Evolutionary conservation across 2,329 filamentous ascomycete species (phyloP), one percentile per base, ranked within the genome.

Genomic region (Trichothecium roseum): DNA sequence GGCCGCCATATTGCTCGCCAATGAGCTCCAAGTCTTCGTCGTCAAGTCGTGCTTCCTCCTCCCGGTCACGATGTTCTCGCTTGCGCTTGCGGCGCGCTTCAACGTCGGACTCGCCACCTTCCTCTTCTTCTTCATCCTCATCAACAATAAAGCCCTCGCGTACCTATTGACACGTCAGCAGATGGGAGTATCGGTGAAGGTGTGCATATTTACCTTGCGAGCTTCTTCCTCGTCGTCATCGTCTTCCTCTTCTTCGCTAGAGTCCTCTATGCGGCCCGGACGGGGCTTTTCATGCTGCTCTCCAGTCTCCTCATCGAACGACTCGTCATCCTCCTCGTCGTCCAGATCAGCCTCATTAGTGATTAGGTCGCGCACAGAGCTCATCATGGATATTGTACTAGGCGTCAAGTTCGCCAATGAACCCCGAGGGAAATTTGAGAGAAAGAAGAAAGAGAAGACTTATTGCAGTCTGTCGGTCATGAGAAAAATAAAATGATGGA

Each of bases 11-110:
- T 44, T 80, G 78, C 54, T 93, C 84, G 35, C 87, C 88, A 47
- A 98, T 95, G 37, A 98, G 69, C 54, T 96, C 91, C 39, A 98
- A 62, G 68, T 98, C 91, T 56, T 98, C 91, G 46, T 95, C 89
- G 48, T 96, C 91, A 8, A 98, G 74, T 40, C 85, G 84, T 41
- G 89, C 87, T 52, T 94, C 86, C 42, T 85, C 79, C 51, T 85
- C 84, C 37, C 84, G 80, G 53, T 93, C 83, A 34, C 72, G 64
- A 39, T 76, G 66, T 50, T 85, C 78, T 46, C 85, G 80, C 65
- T 91, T 94, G 58, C 78, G 77, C 56, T 82, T 81, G 44, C 74
- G 40, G 40, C 63, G 68, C 40, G 66, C 66, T 32, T 72, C 66
- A 32, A 58, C 66, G 38, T 72, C 65, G 18, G 62, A 63, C 26